Conservation (phyloP, 2,329 filamentous ascomycete genomes). For the Triangularia verruculosa region DNA sequence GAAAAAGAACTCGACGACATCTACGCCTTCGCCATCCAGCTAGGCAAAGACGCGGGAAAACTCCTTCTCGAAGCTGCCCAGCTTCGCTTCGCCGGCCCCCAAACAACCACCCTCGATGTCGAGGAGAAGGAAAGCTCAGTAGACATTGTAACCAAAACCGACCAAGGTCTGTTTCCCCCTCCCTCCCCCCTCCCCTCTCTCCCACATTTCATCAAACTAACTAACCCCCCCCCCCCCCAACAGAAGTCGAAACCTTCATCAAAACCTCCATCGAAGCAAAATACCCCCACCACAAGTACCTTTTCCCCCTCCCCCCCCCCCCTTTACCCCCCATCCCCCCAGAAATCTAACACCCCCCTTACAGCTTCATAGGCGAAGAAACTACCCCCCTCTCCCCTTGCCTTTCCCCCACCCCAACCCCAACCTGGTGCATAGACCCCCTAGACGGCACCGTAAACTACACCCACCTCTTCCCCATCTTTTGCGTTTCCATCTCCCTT, state of each 20-base stretch:
- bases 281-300: conserved; percentile 62
- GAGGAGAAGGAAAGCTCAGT: conserved; percentile 72
- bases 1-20: conserved; percentile 58
- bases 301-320: conserved; percentile 37
- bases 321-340: neutral
- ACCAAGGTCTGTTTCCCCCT: conserved; percentile 60
- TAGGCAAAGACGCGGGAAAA: conserved; percentile 67
- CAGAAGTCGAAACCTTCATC: conserved; percentile 72
- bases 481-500: conserved; percentile 74
- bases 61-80: conserved; percentile 65
- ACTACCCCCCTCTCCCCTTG: no score
- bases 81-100: conserved; percentile 38
- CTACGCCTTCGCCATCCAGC: conserved; percentile 66
- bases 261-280: conserved; percentile 53
- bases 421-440: conserved; percentile 76
- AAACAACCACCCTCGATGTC: conserved; percentile 29
- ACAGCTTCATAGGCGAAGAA: conserved; percentile 74
- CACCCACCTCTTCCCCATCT: conserved; percentile 77
- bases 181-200: no score
- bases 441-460: conserved; percentile 80
- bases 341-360: conserved; percentile 4
- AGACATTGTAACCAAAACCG: conserved; percentile 74
- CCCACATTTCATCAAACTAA: no score
- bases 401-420: conserved; percentile 50
- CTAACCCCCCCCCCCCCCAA: no score